Percentiles rank a stretch among this genome's conserved stretches.
Evolutionary conservation across 768 basidiomycete genomes (phyloP).

Genomic region (Tricholoma hemisulphureum): DNA sequence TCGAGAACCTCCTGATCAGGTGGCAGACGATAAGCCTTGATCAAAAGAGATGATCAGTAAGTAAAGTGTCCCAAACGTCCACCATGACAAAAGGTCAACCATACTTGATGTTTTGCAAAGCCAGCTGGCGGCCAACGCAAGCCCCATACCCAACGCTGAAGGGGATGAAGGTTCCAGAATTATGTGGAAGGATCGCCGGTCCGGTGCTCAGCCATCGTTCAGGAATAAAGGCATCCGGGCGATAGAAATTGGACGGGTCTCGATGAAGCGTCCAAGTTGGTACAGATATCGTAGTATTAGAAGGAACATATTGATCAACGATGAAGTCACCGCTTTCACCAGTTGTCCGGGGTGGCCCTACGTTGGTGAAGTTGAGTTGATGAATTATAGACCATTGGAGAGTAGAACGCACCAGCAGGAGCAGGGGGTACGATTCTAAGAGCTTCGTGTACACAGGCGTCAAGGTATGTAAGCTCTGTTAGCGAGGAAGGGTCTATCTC

Average conservation of each 20-base stretch:
- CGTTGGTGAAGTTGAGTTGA: not conserved
- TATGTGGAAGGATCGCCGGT: not conserved
- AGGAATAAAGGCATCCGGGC: not conserved
- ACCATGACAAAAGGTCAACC: not conserved
- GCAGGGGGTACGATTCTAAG: conserved; percentile 22
- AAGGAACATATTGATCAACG: not conserved
- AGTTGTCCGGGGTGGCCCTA: conserved; percentile 13
- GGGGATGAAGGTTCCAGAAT: not conserved
- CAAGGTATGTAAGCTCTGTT: conserved; percentile 19
- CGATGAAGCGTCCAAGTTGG: not conserved
- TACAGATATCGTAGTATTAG: not conserved
- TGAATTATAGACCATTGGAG: no score
- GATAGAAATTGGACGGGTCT: not conserved
- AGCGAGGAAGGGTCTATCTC: conserved; percentile 13
- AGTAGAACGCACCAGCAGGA: conserved; percentile 15
- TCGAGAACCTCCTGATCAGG: not conserved
- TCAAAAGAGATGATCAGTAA: not conserved
- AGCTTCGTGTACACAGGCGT: conserved; percentile 26
- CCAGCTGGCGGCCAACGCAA: not conserved
- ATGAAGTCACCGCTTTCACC: conserved; percentile 1
- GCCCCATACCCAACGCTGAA: conserved; percentile 2
- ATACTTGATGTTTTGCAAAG: conserved; percentile 1
- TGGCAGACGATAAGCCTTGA: not conserved
- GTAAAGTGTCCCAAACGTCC: not conserved
- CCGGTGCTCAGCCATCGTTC: not conserved